These are phyloP conservation scores for Gracilaria domingensis DNA, from an alignment of 23 red algal genomes.

Conservation along the genomic window DNA sequence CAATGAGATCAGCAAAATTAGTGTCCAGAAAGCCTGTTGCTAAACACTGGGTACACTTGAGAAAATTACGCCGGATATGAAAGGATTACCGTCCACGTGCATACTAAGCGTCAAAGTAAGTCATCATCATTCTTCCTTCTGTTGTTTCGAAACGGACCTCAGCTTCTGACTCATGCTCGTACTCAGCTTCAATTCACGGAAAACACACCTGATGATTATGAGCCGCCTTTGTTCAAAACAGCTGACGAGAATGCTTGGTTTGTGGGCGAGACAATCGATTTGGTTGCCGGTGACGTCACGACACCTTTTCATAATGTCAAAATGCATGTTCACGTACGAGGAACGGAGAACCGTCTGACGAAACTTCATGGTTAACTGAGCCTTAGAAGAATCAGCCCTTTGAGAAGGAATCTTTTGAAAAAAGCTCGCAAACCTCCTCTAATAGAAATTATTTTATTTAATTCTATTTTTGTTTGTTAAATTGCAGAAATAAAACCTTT, in stretches of 20 bases:
- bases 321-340: slow-evolving; percentile 17
- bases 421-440: too few species aligned
- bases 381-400: too few species aligned
- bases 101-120: slow-evolving; percentile 24
- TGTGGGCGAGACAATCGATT: slow-evolving; percentile 10
- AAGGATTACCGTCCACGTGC: slow-evolving; percentile 16
- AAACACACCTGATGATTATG: slow-evolving; percentile 47
- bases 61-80: slow-evolving; percentile 31
- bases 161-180: background rate
- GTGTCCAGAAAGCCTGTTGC: slow-evolving; percentile 5
- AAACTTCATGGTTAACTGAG: too few species aligned
- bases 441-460: too few species aligned
- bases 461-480: too few species aligned
- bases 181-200: slow-evolving; percentile 47
- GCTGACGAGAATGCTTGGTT: slow-evolving; percentile 42
- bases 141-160: too few species aligned
- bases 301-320: slow-evolving; percentile 57
- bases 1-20: background rate
- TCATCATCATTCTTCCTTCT: background rate
- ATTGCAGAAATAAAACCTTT: too few species aligned
- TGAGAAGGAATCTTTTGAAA: too few species aligned
- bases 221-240: slow-evolving; percentile 58
- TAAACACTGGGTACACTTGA: slow-evolving; percentile 12
- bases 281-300: slow-evolving; percentile 6
- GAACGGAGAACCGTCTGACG: background rate